phyloP scores from a whole-genome alignment of 805 yeast species.

The Suhomyces prunicola region DNA sequence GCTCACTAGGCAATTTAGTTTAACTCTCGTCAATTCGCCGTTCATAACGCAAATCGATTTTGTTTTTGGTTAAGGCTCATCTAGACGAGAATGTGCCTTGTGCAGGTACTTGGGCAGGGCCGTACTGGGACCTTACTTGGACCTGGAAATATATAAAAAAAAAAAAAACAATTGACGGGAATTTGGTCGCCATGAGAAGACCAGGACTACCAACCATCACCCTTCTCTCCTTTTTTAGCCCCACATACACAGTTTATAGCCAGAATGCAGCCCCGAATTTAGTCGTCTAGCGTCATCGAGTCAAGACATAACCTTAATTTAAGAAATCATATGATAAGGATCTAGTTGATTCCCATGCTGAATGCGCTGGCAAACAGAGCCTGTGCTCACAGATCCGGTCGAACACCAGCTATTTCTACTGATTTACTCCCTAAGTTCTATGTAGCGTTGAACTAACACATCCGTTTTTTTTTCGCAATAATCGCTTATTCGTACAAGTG shows the following conservation, averaged over 20 bases:
- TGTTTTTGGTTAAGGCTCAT: constrained; percentile 1
- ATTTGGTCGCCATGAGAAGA: not conserved
- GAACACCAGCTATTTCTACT: not conserved
- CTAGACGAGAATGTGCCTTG: constrained; percentile 1
- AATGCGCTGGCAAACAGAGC: not conserved
- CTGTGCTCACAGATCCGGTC: not conserved
- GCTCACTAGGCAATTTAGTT: not conserved
- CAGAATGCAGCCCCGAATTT: not conserved
- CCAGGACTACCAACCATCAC: constrained; percentile 1
- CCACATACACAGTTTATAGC: not conserved
- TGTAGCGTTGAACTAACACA: not conserved
- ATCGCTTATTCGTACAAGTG: not conserved
- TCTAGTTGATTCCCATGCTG: not conserved
- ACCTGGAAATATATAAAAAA: not conserved
- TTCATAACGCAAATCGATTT: not conserved
- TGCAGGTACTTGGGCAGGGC: constrained; percentile 1
- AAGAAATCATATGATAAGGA: not conserved
- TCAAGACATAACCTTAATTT: not conserved
- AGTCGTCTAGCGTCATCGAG: not conserved
- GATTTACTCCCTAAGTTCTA: not conserved
- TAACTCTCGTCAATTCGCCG: not conserved
- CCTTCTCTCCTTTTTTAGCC: not conserved
- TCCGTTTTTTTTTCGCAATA: not conserved
- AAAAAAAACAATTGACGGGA: not conserved
- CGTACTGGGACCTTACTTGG: not conserved